These are phyloP conservation scores for Saccharomycopsis capsularis DNA, from an alignment of 805 yeast genomes.

Conservation along the genomic window DNA sequence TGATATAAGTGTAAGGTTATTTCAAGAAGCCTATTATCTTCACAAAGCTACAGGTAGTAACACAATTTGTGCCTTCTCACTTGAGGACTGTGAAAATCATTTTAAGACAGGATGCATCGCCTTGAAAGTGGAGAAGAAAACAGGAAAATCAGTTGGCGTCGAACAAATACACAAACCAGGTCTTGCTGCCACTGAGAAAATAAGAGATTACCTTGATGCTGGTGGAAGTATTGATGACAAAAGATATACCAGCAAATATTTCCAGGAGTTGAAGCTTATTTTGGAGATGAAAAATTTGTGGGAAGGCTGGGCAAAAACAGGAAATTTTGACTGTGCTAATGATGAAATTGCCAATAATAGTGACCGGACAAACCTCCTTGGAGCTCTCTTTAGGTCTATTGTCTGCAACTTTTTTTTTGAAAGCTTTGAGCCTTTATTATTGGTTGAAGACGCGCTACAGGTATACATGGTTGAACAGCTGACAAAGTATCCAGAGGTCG, in stretches of 20 bases:
- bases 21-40: slow-evolving; percentile 7
- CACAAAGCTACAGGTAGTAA: no score
- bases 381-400: not conserved
- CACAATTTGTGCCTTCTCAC: not conserved
- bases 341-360: not conserved
- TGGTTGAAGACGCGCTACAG: not conserved
- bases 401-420: not conserved
- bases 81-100: not conserved
- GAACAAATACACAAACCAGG: not conserved
- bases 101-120: not conserved
- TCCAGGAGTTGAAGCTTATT: not conserved
- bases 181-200: not conserved
- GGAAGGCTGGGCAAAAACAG: not conserved
- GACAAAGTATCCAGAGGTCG: slow-evolving; percentile 23
- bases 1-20: not conserved
- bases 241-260: not conserved
- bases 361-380: not conserved
- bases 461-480: slow-evolving; percentile 19
- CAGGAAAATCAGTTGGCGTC: not conserved
- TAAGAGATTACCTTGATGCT: not conserved
- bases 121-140: not conserved
- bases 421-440: slow-evolving; percentile 1
- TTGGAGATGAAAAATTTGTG: not conserved
- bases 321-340: no score
- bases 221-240: not conserved